Evolutionary conservation across 441 rosid species (phyloP).

Genomic region (Breynia disticha): DNA sequence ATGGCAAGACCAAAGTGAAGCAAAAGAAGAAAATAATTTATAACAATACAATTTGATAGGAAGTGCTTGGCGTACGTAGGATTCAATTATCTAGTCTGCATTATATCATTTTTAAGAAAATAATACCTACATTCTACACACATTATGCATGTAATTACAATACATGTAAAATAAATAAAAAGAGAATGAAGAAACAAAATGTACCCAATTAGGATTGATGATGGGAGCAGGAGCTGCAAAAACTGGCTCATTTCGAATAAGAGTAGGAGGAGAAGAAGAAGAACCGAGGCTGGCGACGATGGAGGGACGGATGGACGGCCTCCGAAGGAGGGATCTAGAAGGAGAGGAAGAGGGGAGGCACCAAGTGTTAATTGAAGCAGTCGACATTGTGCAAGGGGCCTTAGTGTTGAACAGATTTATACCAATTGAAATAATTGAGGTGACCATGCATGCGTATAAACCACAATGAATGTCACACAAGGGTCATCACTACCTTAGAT

Average conservation of each 20-base stretch:
- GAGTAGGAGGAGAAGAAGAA: constrained; percentile 43
- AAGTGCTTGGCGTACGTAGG: no score
- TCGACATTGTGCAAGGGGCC: constrained; percentile 54
- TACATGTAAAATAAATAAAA: no score
- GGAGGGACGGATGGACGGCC: constrained; percentile 33
- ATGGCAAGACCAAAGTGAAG: neutral
- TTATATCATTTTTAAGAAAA: no score
- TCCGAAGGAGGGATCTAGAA: constrained; percentile 26
- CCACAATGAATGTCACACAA: neutral
- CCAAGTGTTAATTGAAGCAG: constrained; percentile 56
- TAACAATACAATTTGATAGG: no score
- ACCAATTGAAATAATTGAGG: constrained; percentile 1
- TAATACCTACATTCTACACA: no score
- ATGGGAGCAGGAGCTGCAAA: constrained; percentile 71
- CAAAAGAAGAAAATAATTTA: no score
- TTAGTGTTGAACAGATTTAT: constrained; percentile 19
- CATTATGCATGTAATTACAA: no score
- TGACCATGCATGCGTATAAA: no score
- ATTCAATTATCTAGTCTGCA: no score
- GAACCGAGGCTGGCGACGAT: constrained; percentile 34
- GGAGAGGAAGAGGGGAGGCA: constrained; percentile 46
- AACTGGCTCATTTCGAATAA: constrained; percentile 82
- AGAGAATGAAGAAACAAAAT: neutral
- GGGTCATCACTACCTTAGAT: constrained; percentile 7
- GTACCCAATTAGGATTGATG: constrained; percentile 63